A percentile compares a stretch with the other conserved stretches of the same genome.
These are phyloP conservation scores for Linaria vulgaris DNA, from an alignment of 257 asterid genomes.

Conservation along the genomic window DNA sequence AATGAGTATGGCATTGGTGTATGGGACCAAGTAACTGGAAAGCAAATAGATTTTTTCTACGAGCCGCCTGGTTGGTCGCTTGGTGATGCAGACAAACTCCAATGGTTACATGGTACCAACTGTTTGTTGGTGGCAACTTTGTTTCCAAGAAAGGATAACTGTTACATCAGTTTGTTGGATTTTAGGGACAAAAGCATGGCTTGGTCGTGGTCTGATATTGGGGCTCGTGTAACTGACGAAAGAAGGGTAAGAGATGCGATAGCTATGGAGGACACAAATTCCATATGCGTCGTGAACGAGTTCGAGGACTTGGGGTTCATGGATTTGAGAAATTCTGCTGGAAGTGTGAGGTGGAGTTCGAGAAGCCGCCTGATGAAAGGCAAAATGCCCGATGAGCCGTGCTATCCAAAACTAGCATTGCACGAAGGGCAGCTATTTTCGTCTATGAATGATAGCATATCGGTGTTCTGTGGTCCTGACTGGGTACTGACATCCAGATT, in stretches of 20 bases:
- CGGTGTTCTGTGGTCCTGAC: constrained; percentile 84
- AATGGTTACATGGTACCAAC: constrained; percentile 69
- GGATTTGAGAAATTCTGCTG: constrained; percentile 67
- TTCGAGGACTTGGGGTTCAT: constrained; percentile 87
- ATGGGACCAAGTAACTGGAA: constrained; percentile 85
- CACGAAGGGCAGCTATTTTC: constrained; percentile 81
- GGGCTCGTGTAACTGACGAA: constrained; percentile 50
- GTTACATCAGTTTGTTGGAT: constrained; percentile 85
- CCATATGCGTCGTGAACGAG: constrained; percentile 85
- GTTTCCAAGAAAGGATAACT: constrained; percentile 85
- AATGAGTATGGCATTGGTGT: constrained; percentile 90
- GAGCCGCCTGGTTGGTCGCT: constrained; percentile 83
- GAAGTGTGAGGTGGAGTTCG: constrained; percentile 85
- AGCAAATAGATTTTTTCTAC: constrained; percentile 79
- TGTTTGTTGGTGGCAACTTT: constrained; percentile 78
- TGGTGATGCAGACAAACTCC: constrained; percentile 89
- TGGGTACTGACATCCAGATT: constrained; percentile 79
- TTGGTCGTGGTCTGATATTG: constrained; percentile 89
- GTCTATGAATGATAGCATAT: constrained; percentile 80
- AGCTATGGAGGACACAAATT: constrained; percentile 74
- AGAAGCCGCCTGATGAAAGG: constrained; percentile 86
- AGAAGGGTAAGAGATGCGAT: constrained; percentile 84
- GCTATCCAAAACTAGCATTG: constrained; percentile 80
- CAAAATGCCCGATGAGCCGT: constrained; percentile 82
- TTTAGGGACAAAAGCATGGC: constrained; percentile 77